These are phyloP conservation scores for Furcasterigmium furcatum DNA, from an alignment of 2,329 filamentous ascomycete species.

Conservation along the genomic window DNA sequence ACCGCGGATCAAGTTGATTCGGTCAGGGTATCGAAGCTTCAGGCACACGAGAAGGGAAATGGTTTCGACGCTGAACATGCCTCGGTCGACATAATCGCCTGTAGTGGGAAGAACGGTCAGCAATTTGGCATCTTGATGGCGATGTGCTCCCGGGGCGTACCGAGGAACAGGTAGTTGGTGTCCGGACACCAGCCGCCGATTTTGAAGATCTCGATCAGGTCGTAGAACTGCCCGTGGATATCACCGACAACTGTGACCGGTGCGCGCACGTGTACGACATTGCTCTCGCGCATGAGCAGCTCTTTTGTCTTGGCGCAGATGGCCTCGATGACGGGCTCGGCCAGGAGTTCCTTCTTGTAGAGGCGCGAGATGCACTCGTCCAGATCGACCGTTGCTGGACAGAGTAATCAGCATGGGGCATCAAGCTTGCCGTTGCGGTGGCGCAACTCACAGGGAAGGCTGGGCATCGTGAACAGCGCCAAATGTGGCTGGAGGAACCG, in stretches of 20 bases:
- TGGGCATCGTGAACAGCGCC: constrained; percentile 46
- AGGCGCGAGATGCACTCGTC: constrained; percentile 97
- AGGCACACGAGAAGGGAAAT: constrained; percentile 97
- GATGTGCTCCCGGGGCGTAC: constrained; percentile 39
- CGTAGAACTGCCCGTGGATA: constrained; percentile 98
- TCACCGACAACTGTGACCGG: constrained; percentile 97
- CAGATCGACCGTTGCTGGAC: constrained; percentile 85
- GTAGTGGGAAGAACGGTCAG: constrained; percentile 7
- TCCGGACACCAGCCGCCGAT: constrained; percentile 97
- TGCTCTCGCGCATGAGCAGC: constrained; percentile 98
- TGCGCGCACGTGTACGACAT: constrained; percentile 94
- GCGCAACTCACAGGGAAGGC: constrained; percentile 47
- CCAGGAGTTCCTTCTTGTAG: constrained; percentile 94
- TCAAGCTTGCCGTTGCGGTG: constrained; percentile 4
- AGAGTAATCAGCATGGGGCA: not conserved
- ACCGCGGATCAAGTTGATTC: constrained; percentile 92
- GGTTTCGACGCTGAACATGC: constrained; percentile 97
- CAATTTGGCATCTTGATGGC: not conserved
- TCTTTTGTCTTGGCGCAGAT: constrained; percentile 99
- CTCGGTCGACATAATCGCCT: constrained; percentile 98
- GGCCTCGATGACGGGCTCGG: constrained; percentile 96
- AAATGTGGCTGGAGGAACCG: too few relatives aligned
- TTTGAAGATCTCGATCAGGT: constrained; percentile 98
- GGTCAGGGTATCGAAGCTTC: constrained; percentile 92
- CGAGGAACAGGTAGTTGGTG: constrained; percentile 96